These are phyloP conservation scores for Euryodendron excelsum DNA, from an alignment of 148 eudicot genomes.

Conservation along the genomic window DNA sequence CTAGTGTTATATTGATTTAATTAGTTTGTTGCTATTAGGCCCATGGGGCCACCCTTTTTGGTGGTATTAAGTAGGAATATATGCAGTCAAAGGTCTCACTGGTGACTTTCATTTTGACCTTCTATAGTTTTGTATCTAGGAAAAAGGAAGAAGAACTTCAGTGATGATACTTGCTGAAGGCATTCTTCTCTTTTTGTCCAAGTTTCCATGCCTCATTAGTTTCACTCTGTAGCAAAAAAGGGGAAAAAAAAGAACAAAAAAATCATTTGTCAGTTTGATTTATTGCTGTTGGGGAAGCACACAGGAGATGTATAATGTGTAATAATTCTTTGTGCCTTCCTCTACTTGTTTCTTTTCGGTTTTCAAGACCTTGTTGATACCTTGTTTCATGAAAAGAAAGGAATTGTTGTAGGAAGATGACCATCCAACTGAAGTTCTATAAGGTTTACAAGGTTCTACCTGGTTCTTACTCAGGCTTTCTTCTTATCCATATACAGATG, in stretches of 20 bases:
- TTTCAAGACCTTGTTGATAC: neutral
- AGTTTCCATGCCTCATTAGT: neutral
- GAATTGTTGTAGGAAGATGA: neutral
- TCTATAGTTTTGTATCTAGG: neutral
- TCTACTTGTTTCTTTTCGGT: neutral
- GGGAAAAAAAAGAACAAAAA: neutral
- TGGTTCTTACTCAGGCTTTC: slow-evolving; percentile 16
- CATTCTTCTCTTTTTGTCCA: neutral
- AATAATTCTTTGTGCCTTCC: neutral
- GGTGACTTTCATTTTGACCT: neutral
- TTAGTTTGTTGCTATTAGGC: neutral
- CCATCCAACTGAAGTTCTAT: neutral
- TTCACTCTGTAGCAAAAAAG: neutral
- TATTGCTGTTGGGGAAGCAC: neutral
- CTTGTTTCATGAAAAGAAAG: neutral
- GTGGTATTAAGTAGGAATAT: neutral
- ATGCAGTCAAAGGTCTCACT: neutral
- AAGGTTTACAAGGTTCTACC: neutral
- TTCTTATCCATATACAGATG: slow-evolving; percentile 55
- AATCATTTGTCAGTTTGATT: neutral
- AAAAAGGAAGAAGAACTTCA: neutral
- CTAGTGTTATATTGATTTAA: neutral
- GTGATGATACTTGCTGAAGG: neutral
- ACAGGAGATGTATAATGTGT: neutral
- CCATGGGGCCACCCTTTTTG: neutral